Base-by-base conservation (phyloP, 352 stramenopile species). In the Pythium scleroteichum region DNA sequence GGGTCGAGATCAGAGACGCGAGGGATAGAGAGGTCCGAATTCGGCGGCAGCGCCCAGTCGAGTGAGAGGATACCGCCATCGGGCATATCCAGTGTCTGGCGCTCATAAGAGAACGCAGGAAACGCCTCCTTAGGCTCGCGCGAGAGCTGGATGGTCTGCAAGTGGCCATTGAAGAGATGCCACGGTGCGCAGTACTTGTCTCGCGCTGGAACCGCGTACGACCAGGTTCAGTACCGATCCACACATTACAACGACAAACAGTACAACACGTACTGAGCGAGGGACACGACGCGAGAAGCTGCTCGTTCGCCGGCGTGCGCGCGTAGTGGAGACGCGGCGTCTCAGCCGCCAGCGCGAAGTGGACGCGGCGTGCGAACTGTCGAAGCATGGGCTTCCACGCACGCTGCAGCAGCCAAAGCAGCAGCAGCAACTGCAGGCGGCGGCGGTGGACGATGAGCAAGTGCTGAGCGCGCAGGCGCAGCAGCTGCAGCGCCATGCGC, bases 1-100 rank as follows among this genome's bases (percentile, higher is more conserved):
- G 58, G 29, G 10, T 88, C 65, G 19, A 88, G 42, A 3, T 75
- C 52, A 12, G 66, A 49, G 17, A 81, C 23, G 10, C 69, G 46
- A 16, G 55, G 32, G 6, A 64, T 46, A 23, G 38, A 51, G 33
- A 65, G 48, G 22, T 73, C 27, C 1, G 35, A 27, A 16, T 40
- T 50, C 9, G 74, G 24, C 26, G 77, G 63, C 10, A 87, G 65
- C 20, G 79, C 84, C 84, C 84, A 93, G 68, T 93, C 84, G 27
- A 93, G 63, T 1, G 84, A 89, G 14, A 88, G 68, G 16, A 90
- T 66, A 17, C 83, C 83, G 23, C 82, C 79, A 57, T 91, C 79
- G 14, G 73, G 74, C 65, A 88, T 72, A 26, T 85, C 69, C 4
- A 92, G 66, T 4, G 82, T 55, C 61, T 92, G 73, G 16, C 82